Conservation (phyloP, 1,284 basidiomycete genomes). For the Cryptococcus hybrid region DNA sequence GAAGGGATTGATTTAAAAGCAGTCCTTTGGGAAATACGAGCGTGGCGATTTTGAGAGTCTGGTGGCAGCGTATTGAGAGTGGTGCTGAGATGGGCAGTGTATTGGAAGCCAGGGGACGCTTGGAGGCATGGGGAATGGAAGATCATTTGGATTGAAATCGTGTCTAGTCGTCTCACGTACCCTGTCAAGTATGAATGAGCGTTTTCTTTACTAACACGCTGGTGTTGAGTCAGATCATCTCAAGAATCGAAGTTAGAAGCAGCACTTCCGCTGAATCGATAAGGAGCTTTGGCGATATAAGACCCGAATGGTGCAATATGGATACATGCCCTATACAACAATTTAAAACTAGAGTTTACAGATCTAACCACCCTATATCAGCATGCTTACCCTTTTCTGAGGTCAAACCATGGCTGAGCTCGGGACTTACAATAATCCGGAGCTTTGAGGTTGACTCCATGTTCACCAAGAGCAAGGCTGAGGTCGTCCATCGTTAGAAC, state of each 20-base stretch:
- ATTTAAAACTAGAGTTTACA: too few relatives aligned
- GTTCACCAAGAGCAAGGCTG: constrained; percentile 85
- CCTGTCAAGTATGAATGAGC: too few relatives aligned
- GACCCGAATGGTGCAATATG: too few relatives aligned
- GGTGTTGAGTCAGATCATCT: too few relatives aligned
- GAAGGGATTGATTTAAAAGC: constrained; percentile 1
- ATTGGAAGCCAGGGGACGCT: constrained; percentile 9
- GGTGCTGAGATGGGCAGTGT: background rate
- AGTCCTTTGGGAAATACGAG: constrained; percentile 9
- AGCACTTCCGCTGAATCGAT: too few relatives aligned
- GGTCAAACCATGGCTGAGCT: background rate
- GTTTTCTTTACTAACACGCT: too few relatives aligned
- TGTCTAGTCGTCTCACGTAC: too few relatives aligned
- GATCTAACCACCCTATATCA: too few relatives aligned
- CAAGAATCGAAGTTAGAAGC: too few relatives aligned
- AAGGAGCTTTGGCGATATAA: too few relatives aligned
- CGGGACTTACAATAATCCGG: constrained; percentile 64
- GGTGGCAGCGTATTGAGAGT: constrained; percentile 13
- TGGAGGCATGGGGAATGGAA: constrained; percentile 18
- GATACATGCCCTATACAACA: too few relatives aligned
- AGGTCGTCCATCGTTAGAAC: constrained; percentile 98
- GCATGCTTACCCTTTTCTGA: too few relatives aligned
- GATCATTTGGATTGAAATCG: constrained; percentile 9
- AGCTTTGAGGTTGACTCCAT: constrained; percentile 91
- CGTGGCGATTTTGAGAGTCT: constrained; percentile 19